A percentile compares a stretch with the other conserved stretches of the same genome.
Conservation (phyloP, 202 grass and related monocot species). For the Brachypodium distachyon region DNA sequence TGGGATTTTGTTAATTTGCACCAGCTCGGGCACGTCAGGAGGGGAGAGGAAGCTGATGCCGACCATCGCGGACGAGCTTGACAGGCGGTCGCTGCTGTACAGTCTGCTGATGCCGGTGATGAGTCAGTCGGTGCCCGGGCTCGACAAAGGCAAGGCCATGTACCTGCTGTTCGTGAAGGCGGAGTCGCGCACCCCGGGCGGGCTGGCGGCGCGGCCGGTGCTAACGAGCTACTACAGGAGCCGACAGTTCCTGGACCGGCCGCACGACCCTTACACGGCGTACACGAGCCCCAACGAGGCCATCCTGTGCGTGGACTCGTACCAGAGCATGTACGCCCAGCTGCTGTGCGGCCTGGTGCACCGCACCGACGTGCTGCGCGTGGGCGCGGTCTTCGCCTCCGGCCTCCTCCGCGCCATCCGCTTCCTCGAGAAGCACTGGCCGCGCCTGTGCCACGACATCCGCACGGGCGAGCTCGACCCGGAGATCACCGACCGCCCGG, state of each 20-base stretch:
- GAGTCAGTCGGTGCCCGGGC: conserved; percentile 60
- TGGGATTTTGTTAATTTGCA: background rate
- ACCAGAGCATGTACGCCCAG: conserved; percentile 96
- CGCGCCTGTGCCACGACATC: conserved; percentile 72
- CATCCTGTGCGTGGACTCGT: conserved; percentile 83
- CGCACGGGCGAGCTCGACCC: conserved; percentile 52
- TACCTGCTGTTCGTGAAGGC: conserved; percentile 88
- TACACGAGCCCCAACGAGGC: conserved; percentile 89
- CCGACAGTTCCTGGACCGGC: conserved; percentile 66
- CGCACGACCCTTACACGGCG: conserved; percentile 69
- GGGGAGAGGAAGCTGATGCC: conserved; percentile 96
- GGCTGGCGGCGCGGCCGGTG: conserved; percentile 73
- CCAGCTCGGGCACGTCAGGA: conserved; percentile 91
- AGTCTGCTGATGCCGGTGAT: conserved; percentile 91
- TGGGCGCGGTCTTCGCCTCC: conserved; percentile 87
- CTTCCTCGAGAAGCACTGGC: conserved; percentile 92
- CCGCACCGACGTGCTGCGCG: conserved; percentile 71
- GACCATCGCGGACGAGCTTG: conserved; percentile 74
- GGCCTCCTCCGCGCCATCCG: conserved; percentile 84
- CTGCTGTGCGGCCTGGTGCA: conserved; percentile 84
- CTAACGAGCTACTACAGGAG: conserved; percentile 94
- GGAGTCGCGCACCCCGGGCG: conserved; percentile 73
- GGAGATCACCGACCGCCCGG: conserved; percentile 58
- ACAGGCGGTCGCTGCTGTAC: conserved; percentile 65
- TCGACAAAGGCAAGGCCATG: conserved; percentile 90